Percentiles rank a stretch among this genome's conserved stretches.
Evolutionary conservation across 331 rosid species (phyloP).

Genomic region (Quercus lobata): DNA sequence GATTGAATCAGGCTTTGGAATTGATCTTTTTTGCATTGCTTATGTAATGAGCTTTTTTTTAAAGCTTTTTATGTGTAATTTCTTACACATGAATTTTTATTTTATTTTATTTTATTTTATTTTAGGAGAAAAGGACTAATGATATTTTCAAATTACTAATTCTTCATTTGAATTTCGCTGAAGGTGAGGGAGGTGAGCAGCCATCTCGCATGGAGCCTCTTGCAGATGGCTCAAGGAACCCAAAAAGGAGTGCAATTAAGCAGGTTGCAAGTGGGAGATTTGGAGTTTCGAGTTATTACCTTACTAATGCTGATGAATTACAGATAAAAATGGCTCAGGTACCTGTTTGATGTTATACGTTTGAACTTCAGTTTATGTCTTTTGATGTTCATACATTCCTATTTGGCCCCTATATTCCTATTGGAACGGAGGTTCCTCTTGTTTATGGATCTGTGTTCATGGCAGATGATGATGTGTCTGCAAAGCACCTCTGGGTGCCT

Average conservation of each 20-base stretch:
- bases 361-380: constrained; percentile 3
- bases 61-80: background rate
- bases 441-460: constrained; percentile 48
- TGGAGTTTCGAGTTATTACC: constrained; percentile 97
- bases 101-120: background rate
- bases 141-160: constrained; percentile 14
- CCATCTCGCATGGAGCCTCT: constrained; percentile 98
- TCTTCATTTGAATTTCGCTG: constrained; percentile 7
- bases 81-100: background rate
- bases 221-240: constrained; percentile 84
- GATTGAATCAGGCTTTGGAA: background rate
- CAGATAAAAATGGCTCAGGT: constrained; percentile 99
- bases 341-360: constrained; percentile 11
- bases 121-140: background rate
- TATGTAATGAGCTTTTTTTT: background rate
- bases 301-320: constrained; percentile 90
- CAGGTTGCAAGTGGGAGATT: constrained; percentile 99
- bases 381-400: constrained; percentile 9
- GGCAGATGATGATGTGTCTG: constrained; percentile 59
- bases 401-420: constrained; percentile 21
- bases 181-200: constrained; percentile 99
- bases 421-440: constrained; percentile 37
- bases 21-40: background rate
- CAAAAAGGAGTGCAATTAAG: constrained; percentile 91
- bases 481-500: constrained; percentile 61